Base-by-base conservation (phyloP, 805 yeast species). In the Candida multigemmis region DNA sequence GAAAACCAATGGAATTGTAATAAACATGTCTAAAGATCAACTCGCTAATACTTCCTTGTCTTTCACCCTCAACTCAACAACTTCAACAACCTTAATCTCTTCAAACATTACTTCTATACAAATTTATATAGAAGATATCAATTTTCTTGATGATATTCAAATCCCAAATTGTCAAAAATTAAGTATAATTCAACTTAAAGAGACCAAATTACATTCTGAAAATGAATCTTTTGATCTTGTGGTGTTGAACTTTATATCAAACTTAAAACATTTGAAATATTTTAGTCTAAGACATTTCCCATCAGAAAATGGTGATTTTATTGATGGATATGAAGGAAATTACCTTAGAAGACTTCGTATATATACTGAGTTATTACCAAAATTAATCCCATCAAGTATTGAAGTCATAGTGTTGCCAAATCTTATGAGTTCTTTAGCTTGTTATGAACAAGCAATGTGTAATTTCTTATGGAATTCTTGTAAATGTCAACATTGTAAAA, bases 401-500 rank as follows among this genome's bases (percentile, higher is more conserved):
- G 52, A 72, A 22, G 51, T 65, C 20, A 51, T 64, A 25, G 53
- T 54, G 1, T 42, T 79, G 9, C 84, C 86, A 2, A 70, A 71
- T 4, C 56, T 79, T 29, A 45, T 79, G 36, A 71, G 73, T 31
- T 51, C 74, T 0, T 53, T 75, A 16, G 60, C 83, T 0, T 69
- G 81, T 33, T 79, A 77, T 44, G 89, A 80, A 37, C 75, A 74
- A 30, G 42, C 77, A 7, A 71, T 74, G 40, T 76, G 81, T 24
- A 79, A 76, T 35, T 37, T 79, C 25, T 44, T 79, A 6, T 79
- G 87, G 86, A 79, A 78, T 43, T 86, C 86, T 0, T 78, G 86
- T 46, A 63, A 62, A 19, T 79, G 89, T 43, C 34, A 37, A 1
- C 69, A 60, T 35, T 80, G 89, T 40, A 49, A 53, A 10, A 53